A percentile compares a stretch with the other conserved stretches of the same genome.
Conservation (phyloP, 2,329 filamentous ascomycete genomes). For the Nemania sp. region DNA sequence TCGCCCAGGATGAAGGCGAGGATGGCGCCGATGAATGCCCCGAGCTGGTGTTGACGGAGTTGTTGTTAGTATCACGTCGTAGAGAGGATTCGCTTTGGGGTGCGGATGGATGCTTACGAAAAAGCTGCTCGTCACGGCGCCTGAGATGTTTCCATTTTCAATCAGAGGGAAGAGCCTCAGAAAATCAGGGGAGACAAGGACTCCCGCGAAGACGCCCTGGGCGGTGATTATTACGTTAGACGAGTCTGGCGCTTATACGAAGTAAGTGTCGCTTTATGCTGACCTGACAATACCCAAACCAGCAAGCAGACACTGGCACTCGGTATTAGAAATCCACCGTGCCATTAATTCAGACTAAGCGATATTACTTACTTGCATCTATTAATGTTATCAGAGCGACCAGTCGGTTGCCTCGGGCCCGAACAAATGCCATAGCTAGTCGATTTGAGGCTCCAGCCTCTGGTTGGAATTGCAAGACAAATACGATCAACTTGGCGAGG, state of each 20-base stretch:
- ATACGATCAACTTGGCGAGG: not conserved
- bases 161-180: constrained; percentile 44
- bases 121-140: constrained; percentile 50
- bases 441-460: not conserved
- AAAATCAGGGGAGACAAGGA: constrained; percentile 47
- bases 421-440: constrained; percentile 11
- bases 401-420: constrained; percentile 26
- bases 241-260: not conserved
- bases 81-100: no score
- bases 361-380: constrained; percentile 35
- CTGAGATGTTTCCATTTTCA: constrained; percentile 45
- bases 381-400: constrained; percentile 38
- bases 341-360: constrained; percentile 28
- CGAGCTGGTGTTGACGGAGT: constrained; percentile 35
- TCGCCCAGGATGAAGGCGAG: constrained; percentile 67
- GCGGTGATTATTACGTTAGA: not conserved
- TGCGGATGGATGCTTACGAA: constrained; percentile 34
- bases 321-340: not conserved
- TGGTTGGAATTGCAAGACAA: not conserved
- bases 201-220: constrained; percentile 48
- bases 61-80: not conserved
- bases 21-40: constrained; percentile 71
- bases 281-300: constrained; percentile 40
- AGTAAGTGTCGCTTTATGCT: constrained; percentile 25
- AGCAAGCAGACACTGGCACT: constrained; percentile 35